Conservation (phyloP, 169 alveolate genomes). For the Babesia divergens region DNA sequence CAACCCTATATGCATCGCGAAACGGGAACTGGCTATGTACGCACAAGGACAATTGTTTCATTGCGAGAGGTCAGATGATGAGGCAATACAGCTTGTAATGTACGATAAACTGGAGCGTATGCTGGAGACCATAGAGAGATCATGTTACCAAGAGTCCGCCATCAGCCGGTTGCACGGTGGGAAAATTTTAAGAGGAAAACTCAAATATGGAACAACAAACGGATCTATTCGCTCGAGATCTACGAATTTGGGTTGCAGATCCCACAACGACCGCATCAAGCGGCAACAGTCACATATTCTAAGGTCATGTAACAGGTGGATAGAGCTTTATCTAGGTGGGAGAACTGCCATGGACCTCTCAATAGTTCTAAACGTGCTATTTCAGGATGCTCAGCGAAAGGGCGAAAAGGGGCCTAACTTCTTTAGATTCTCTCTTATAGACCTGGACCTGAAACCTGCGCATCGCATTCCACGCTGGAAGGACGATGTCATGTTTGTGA, state of each 20-base stretch:
- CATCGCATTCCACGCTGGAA: constrained; percentile 30
- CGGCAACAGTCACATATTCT: too few species aligned
- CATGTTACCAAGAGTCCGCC: not conserved
- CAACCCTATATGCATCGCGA: too few species aligned
- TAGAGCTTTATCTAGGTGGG: constrained; percentile 39
- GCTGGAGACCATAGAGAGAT: not conserved
- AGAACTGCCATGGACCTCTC: constrained; percentile 62
- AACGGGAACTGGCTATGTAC: not conserved
- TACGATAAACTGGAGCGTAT: constrained; percentile 7
- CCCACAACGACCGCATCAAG: not conserved
- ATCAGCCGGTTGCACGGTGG: too few species aligned
- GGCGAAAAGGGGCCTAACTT: not conserved
- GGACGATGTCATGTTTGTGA: constrained; percentile 1
- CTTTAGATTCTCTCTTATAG: constrained; percentile 40
- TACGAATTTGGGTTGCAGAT: not conserved
- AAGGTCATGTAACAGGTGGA: constrained; percentile 40
- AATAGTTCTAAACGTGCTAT: constrained; percentile 32
- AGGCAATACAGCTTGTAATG: constrained; percentile 10
- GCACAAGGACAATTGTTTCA: constrained; percentile 5
- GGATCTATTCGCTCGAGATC: too few species aligned
- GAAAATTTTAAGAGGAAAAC: too few species aligned
- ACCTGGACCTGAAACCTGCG: constrained; percentile 47
- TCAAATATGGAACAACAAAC: too few species aligned
- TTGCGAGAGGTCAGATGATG: not conserved
- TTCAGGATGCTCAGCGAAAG: not conserved